Evolutionary conservation across 495 filamentous ascomycete genomes (phyloP), one percentile per base, ranked within the genome.

Genomic region (Aspergillus indologenus): DNA sequence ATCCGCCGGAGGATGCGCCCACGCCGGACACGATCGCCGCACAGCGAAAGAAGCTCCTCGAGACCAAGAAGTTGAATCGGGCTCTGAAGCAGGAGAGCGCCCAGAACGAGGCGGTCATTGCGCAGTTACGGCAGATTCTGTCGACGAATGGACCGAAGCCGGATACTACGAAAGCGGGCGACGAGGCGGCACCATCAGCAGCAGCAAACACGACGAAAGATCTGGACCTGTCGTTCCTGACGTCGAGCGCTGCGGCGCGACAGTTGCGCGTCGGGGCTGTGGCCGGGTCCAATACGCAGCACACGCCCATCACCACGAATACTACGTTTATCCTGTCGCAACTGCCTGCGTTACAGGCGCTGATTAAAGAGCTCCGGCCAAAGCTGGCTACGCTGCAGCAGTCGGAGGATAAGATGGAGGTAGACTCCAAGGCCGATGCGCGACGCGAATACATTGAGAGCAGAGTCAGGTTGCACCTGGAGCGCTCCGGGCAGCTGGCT

Each of bases 261-360:
- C 72, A 73, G 49, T 71, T 83, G 58, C 75, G 78, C 20, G 71
- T 84, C 26, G 75, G 72, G 21, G 69, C 71, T 20, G 70, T 67
- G 54, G 61, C 70, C 17, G 75, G 71, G 49, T 60, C 69, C 11
- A 78, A 68, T 60, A 62, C 61, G 34, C 64, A 71, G 48, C 77
- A 73, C 51, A 72, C 67, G 14, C 80, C 53, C 76, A 72, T 94
- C 0, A 87, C 86, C 15, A 92, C 90, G 0, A 87, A 90, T 5
- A 86, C 91, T 0, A 83, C 82, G 3, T 97, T 96, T 68, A 85
- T 87, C 4, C 72, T 91, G 18, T 88, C 86, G 0, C 94, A 98
- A 71, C 79, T 97, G 12, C 88, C 89, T 12, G 83, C 87, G 0
- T 79, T 98, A 24, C 83, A 90, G 53, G 74, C 82, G 3, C 75